Base-by-base conservation (phyloP, 1,139 yeast genomes). In the Yamadazyma trypodendri region DNA sequence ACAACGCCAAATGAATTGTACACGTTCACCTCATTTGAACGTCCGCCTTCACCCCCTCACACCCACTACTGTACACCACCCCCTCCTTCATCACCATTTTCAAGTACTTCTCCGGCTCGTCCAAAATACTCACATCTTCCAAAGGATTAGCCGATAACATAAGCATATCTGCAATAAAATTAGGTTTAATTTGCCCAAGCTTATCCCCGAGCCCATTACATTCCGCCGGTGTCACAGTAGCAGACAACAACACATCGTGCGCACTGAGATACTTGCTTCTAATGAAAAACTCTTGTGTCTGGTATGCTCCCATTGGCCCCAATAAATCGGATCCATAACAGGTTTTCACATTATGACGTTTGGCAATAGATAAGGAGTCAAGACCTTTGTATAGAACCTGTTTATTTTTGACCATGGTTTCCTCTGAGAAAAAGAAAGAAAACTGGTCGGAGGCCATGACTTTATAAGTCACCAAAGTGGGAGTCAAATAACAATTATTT, bases 401-500 rank as follows among this genome's bases (percentile, higher is more conserved):
- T 3, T 34, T 14, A 29, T 55, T 55, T 32, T 55, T 55, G 2
- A 28, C 47, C 32, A 42, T 38, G 2, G 50, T 39, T 8, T 40
- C 47, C 8, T 45, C 45, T 9, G 46, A 41, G 17, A 54, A 37
- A 38, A 53, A 55, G 13, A 30, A 28, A 1, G 38, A 29, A 28
- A 49, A 55, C 35, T 54, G 56, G 24, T 54, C 49, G 10, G 55
- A 48, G 10, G 57, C 56, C 52, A 52, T 47, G 7, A 52, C 52
- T 30, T 55, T 55, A 36, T 54, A 54, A 18, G 56, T 43, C 13
- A 54, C 48, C 24, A 55, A 45, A 15, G 58, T 55, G 14, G 58
- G 59, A 12, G 58, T 53, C 21, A 55, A 35, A 32, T 42, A 52
- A 28, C 48, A 48, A 13, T 40, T 49, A n/a, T 49, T 43, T 24